Evolutionary conservation across 345 rosid genomes (phyloP).

Genomic region (Turritis glabra): DNA sequence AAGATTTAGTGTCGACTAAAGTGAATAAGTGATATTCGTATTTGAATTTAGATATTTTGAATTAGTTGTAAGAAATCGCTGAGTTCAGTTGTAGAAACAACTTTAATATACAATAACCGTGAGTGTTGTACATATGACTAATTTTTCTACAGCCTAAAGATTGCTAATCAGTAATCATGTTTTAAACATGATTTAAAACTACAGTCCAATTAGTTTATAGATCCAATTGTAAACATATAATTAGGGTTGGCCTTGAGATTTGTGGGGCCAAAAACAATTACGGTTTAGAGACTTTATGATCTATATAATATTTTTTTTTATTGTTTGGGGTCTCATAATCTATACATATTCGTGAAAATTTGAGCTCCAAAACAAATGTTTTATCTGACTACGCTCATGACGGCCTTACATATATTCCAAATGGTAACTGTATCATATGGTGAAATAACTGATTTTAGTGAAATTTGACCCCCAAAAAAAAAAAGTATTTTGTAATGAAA

Average conservation of each 20-base stretch:
- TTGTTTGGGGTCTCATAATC: no score
- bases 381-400: no score
- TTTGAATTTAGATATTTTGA: conserved; percentile 1
- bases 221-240: no score
- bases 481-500: not conserved
- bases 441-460: not conserved
- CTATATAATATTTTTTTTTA: no score
- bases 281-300: no score
- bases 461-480: not conserved
- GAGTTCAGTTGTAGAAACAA: not conserved
- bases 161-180: not conserved
- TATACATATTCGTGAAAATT: no score
- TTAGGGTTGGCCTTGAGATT: no score
- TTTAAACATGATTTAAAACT: not conserved
- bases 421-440: not conserved
- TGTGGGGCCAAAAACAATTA: no score
- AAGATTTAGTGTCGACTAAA: conserved; percentile 9
- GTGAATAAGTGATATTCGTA: conserved; percentile 10
- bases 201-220: not conserved
- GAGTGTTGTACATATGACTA: not conserved
- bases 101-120: not conserved
- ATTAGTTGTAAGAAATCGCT: no score
- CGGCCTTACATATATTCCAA: no score
- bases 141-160: not conserved
- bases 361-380: no score